phyloP scores from a whole-genome alignment of 768 basidiomycete species.

The Cystofilobasidium bisporidii region DNA sequence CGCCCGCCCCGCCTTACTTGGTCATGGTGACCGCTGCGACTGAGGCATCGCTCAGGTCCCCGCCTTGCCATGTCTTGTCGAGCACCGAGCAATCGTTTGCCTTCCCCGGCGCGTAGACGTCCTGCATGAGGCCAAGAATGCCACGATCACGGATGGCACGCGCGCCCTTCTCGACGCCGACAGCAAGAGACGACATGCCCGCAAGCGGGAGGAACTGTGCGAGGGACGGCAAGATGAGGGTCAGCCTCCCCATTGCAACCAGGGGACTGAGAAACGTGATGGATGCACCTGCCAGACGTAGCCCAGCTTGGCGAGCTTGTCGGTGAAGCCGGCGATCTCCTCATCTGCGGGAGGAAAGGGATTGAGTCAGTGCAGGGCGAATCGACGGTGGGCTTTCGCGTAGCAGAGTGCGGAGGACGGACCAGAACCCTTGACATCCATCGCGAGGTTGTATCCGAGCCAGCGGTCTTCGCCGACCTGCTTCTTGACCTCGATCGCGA shows the following conservation, averaged over 20 bases:
- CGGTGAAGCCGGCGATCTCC: background rate
- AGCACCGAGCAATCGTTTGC: no score
- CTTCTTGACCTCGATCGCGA: background rate
- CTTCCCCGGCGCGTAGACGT: no score
- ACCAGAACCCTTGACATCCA: background rate
- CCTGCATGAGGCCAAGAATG: background rate
- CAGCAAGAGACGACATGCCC: background rate
- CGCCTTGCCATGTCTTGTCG: no score
- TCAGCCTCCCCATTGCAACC: no score
- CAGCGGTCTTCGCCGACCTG: background rate
- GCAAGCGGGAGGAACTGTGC: background rate
- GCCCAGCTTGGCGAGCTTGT: background rate
- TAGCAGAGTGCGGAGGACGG: background rate
- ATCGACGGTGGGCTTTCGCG: background rate
- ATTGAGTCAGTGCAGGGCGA: background rate
- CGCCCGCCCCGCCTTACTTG: no score
- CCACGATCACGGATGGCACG: background rate
- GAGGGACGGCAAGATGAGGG: no score
- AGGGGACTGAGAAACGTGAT: no score
- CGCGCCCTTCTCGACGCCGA: constrained; percentile 5
- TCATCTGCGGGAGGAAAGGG: background rate
- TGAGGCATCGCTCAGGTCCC: no score
- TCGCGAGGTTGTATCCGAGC: background rate
- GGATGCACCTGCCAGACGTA: constrained; percentile 4
- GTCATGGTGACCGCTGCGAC: no score